Evolutionary conservation across 306 rosid genomes (phyloP).

Genomic region (Nissolia schottii): DNA sequence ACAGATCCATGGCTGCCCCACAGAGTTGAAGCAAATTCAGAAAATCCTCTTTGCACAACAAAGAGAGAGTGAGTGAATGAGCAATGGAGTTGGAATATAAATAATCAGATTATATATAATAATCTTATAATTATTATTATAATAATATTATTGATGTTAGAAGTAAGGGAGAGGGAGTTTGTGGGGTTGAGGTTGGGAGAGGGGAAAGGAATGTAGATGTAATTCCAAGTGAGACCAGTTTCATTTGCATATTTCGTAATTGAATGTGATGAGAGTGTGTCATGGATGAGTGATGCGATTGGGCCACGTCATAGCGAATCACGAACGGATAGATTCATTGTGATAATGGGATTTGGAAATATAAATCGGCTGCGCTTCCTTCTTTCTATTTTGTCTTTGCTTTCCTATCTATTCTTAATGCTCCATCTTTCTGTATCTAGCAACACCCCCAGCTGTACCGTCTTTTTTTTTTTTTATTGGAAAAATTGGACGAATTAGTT

Average conservation of each 20-base stretch:
- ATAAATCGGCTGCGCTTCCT: too few relatives aligned
- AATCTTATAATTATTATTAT: background rate
- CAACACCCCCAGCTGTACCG: too few relatives aligned
- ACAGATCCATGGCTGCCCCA: constrained; percentile 83
- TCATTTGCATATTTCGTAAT: too few relatives aligned
- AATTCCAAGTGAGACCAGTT: too few relatives aligned
- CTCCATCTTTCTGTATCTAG: too few relatives aligned
- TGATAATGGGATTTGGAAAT: too few relatives aligned
- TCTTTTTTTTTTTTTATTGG: too few relatives aligned
- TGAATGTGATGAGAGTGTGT: background rate
- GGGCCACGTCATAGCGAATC: constrained; percentile 84
- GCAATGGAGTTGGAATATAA: background rate
- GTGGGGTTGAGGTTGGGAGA: constrained; percentile 10
- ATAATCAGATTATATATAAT: too few relatives aligned
- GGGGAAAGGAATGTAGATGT: background rate
- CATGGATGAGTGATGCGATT: constrained; percentile 15
- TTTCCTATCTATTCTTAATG: too few relatives aligned
- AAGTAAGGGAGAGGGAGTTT: background rate
- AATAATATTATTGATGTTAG: background rate
- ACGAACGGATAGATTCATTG: constrained; percentile 49
- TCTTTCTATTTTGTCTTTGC: too few relatives aligned
- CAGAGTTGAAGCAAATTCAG: background rate
- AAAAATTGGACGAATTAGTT: too few relatives aligned
- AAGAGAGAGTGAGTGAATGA: background rate
- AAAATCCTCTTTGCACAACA: background rate